Base-by-base conservation (phyloP, 1,139 yeast species). In the Scheffersomyces segobiensis region DNA sequence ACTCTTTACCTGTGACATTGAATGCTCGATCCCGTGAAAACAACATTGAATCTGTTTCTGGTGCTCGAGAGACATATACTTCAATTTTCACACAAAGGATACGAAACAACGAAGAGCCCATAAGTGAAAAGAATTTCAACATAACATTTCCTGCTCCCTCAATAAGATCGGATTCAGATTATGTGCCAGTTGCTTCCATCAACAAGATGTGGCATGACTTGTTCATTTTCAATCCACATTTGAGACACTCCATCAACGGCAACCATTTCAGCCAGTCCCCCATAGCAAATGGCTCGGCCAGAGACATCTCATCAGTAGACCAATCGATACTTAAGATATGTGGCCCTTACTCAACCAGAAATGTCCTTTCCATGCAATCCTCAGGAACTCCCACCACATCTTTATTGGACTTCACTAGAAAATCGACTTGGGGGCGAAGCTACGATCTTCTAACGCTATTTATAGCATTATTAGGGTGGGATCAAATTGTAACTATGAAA, bases 371-470 rank as follows among this genome's bases (percentile, higher is more conserved):
- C 0, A 72, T 80, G 3, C 78, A 71, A 60, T 77, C 81, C 1
- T 67, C 75, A 1, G 76, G 77, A 3, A 55, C 62, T 6, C 63
- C 73, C 5, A 63, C 70, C 53, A 59, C 71, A 17, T 74, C 80
- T 1, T 65, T 78, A 3, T 59, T 77, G 22, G 80, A 78, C 57
- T 79, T 78, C 60, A 67, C 69, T 51, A 66, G 67, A 53, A 72
- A 67, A 48, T 77, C 81, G 0, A 77, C 81, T 2, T 79, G 83
- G 82, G 83, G 83, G 5, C 70, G 80, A 56, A 68, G 77, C 52
- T 80, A 78, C 62, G 81, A 79, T 58, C 63, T 80, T 49, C 60
- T 80, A 53, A 72, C 82, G 3, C 68, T 76, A 42, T 67, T 79
- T 50, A 72, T 77, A 1, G 81, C 83, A 1, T 58, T 71, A 20